phyloP scores from a whole-genome alignment of 2,329 filamentous ascomycete species.

The Daldinia eschscholtzii region DNA sequence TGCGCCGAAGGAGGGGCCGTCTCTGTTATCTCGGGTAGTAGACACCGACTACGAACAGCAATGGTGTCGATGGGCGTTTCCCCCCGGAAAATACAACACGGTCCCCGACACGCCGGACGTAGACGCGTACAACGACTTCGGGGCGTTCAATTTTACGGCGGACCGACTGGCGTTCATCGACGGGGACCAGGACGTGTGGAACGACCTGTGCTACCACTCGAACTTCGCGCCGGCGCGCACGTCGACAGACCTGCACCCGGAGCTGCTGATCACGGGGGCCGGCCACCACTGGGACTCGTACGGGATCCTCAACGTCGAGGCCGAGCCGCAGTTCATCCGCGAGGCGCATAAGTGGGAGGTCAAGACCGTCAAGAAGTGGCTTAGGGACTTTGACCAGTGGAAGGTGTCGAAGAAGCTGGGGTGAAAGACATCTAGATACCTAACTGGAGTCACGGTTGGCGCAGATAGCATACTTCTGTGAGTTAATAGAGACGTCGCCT shows the following conservation, averaged over 20 bases:
- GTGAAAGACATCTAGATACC: background rate
- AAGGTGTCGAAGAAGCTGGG: conserved; percentile 32
- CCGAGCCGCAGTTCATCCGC: conserved; percentile 64
- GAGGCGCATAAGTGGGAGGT: conserved; percentile 65
- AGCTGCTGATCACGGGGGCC: conserved; percentile 62
- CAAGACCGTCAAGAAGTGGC: conserved; percentile 63
- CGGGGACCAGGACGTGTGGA: conserved; percentile 65
- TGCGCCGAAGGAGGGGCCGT: conserved; percentile 58
- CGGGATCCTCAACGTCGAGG: conserved; percentile 55
- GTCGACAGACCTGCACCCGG: conserved; percentile 60
- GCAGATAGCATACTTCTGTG: background rate
- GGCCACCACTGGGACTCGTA: conserved; percentile 67
- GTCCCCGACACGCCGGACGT: conserved; percentile 60
- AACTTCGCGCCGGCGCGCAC: conserved; percentile 55
- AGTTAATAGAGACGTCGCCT: no score
- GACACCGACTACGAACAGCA: conserved; percentile 65
- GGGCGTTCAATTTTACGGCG: conserved; percentile 60
- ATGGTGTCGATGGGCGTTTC: conserved; percentile 68
- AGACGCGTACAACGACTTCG: conserved; percentile 59
- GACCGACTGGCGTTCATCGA: conserved; percentile 65
- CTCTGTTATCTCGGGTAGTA: conserved; percentile 62
- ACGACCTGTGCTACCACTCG: conserved; percentile 65
- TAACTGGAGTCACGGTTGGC: no score
- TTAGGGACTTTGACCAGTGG: conserved; percentile 51
- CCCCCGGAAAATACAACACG: conserved; percentile 58